Conservation (phyloP, 805 yeast genomes). For the Candida boidinii region DNA sequence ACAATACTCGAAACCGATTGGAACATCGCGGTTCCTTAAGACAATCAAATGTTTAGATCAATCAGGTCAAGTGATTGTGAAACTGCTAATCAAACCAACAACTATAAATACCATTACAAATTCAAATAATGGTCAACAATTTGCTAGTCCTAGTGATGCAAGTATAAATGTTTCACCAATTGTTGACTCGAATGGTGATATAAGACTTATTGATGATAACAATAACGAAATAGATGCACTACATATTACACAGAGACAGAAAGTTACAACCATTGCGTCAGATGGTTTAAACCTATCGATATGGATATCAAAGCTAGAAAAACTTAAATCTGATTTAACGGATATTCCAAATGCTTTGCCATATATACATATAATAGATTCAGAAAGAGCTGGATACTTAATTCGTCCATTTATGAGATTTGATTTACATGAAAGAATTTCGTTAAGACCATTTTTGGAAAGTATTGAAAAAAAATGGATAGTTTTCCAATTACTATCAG, state of each 20-base stretch:
- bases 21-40: conserved; percentile 77
- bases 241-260: too few species aligned
- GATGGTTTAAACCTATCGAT: conserved; percentile 28
- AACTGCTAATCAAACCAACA: conserved; percentile 70
- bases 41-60: conserved; percentile 74
- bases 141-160: neutral
- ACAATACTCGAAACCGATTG: conserved; percentile 68
- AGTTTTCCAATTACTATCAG: conserved; percentile 67
- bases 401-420: conserved; percentile 74
- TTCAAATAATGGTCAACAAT: conserved; percentile 7
- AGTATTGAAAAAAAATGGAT: conserved; percentile 78
- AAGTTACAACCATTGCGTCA: too few species aligned
- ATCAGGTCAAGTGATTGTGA: conserved; percentile 67
- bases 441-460: conserved; percentile 82
- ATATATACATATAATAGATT: conserved; percentile 67
- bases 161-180: too few species aligned
- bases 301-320: conserved; percentile 22
- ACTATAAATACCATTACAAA: conserved; percentile 6
- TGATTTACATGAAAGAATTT: conserved; percentile 78
- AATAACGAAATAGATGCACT: too few species aligned
- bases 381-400: conserved; percentile 86
- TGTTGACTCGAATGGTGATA: too few species aligned
- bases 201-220: too few species aligned
- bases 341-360: conserved; percentile 59
- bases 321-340: conserved; percentile 30